phyloP scores from a whole-genome alignment of 805 yeast genomes.

The Wickerhamiella australiensis region DNA sequence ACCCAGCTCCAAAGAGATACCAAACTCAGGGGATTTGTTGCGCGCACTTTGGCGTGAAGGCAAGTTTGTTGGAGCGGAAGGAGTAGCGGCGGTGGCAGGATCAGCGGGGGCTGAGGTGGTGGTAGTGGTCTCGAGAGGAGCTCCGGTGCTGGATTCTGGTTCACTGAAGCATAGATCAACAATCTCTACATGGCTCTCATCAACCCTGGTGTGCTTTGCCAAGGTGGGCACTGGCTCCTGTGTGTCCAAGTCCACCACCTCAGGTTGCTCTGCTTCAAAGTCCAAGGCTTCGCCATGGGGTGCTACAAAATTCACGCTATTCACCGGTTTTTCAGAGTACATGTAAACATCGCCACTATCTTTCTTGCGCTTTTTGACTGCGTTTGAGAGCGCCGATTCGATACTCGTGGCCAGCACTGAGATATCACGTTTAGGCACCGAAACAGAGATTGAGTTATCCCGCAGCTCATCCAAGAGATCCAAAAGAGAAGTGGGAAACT shows the following conservation, averaged over 20 bases:
- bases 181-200: neutral
- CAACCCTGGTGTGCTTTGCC: too few relatives aligned
- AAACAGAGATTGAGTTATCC: neutral
- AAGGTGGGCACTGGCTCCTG: neutral
- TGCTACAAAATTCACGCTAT: constrained; percentile 10
- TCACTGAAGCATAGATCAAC: too few relatives aligned
- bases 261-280: neutral
- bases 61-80: neutral
- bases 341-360: constrained; percentile 4
- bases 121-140: too few relatives aligned
- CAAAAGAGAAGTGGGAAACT: neutral
- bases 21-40: neutral
- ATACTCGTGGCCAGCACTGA: constrained; percentile 8
- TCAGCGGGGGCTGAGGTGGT: neutral
- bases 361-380: neutral
- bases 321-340: constrained; percentile 1
- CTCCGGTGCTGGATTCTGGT: too few relatives aligned
- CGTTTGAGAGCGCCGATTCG: constrained; percentile 5
- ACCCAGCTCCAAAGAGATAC: constrained; percentile 9
- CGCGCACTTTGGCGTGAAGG: constrained; percentile 6
- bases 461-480: neutral
- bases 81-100: neutral
- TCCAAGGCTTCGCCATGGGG: constrained; percentile 12
- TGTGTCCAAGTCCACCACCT: neutral
- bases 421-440: constrained; percentile 7